Conservation (phyloP, 331 rosid genomes). For the Spiraea crenata region DNA sequence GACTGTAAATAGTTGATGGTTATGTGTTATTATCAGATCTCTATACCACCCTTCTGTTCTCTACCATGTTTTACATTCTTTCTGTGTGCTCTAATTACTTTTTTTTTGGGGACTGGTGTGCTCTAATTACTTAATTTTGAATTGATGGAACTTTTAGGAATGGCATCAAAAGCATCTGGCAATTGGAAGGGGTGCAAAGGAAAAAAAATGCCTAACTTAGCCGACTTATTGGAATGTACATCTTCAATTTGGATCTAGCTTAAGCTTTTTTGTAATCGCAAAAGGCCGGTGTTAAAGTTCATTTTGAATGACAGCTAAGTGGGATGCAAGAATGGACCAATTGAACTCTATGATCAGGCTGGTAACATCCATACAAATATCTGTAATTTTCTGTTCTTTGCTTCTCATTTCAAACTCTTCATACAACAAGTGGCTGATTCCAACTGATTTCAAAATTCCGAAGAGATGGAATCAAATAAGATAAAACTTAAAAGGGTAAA, state of each 20-base stretch:
- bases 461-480: slow-evolving; percentile 46
- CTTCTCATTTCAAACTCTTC: slow-evolving; percentile 32
- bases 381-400: background rate
- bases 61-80: slow-evolving; percentile 14
- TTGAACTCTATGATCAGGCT: background rate
- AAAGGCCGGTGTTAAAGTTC: slow-evolving; percentile 13
- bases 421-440: slow-evolving; percentile 42
- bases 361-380: background rate
- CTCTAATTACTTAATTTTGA: slow-evolving; percentile 41
- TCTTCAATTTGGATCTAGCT: background rate
- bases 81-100: slow-evolving; percentile 33
- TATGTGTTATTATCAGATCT: no score
- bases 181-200: slow-evolving; percentile 26
- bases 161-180: slow-evolving; percentile 16
- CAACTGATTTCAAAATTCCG: slow-evolving; percentile 32
- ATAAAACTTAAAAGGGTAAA: background rate
- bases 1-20: background rate
- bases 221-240: slow-evolving; percentile 1
- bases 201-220: background rate
- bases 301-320: background rate
- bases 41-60: slow-evolving; percentile 1
- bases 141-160: slow-evolving; percentile 4
- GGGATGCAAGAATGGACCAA: background rate
- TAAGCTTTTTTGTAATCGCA: slow-evolving; percentile 7
- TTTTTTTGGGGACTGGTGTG: no score